phyloP scores from a whole-genome alignment of 164 flowering plant genomes.

The Berberis vulgaris region DNA sequence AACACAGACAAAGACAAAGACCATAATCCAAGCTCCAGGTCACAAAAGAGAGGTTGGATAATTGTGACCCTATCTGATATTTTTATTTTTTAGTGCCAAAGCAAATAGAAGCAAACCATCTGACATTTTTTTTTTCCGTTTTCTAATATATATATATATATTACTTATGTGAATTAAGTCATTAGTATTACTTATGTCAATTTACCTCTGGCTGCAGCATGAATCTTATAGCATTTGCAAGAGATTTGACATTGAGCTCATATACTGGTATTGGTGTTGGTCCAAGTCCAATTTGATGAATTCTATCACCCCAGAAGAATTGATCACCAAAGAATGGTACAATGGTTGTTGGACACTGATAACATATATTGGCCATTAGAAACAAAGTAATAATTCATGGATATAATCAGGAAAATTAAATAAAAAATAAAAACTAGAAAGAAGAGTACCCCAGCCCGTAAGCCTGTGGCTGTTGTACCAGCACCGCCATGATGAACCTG shows the following conservation, averaged over 20 bases:
- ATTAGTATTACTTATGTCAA: not conserved
- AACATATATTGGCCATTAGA: constrained; percentile 5
- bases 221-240: constrained; percentile 66
- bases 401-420: not conserved
- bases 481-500: constrained; percentile 99
- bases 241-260: constrained; percentile 54
- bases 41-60: too few species aligned
- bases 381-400: not conserved
- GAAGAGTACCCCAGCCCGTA: constrained; percentile 77
- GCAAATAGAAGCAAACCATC: too few species aligned
- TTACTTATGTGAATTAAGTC: too few species aligned
- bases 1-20: too few species aligned
- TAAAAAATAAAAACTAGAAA: not conserved
- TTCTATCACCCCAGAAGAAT: constrained; percentile 89
- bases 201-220: constrained; percentile 94
- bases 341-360: constrained; percentile 87
- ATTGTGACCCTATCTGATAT: too few species aligned
- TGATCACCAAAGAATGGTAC: constrained; percentile 99
- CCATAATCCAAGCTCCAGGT: too few species aligned
- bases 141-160: too few species aligned
- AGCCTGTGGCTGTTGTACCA: constrained; percentile 95
- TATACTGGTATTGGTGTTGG: constrained; percentile 81
- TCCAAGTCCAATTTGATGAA: constrained; percentile 68
- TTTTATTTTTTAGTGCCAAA: too few species aligned
- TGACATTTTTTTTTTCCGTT: too few species aligned